Base-by-base conservation (phyloP, 1,284 basidiomycete species). In the Cutaneotrichosporon sp. region DNA sequence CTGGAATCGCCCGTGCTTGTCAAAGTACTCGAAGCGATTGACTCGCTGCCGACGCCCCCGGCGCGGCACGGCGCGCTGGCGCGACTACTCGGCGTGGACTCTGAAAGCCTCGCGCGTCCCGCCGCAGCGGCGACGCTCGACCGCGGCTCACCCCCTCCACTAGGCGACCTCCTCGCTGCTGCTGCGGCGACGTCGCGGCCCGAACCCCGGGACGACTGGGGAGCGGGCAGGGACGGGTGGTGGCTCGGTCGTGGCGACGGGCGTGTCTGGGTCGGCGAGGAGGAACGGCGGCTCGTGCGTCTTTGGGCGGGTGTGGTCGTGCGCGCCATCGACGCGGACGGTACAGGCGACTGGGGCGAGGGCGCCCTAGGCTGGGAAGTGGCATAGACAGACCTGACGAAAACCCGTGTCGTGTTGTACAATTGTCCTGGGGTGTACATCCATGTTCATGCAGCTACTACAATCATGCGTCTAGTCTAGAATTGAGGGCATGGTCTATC, bases 351-450 rank as follows among this genome's bases (percentile, higher is more conserved):
- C 2, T 70, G 66, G 67, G 68, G 67, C 10, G 35, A 59, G 35
- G 71, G 71, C 4, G 59, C 40, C 0, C 56, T 73, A 3, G 61
- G 43, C 2, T 73, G 71, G 71, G 67, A 70, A 49, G 59, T 71
- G 10, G 26, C 26, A 30, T 30, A 30, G 26, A 30, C 10, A 10
- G 26, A 7, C 26, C 5, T 7, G 26, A n/a, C n/a, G n/a, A n/a
- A n/a, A n/a, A n/a, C n/a, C n/a, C n/a, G 26, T 30, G 5, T 30
- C 7, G 26, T 30, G 26, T 30, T 30, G 26, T 30, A 30, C 26
- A 10, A 30, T 30, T 30, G 5, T 30, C 7, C 26, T 10, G 26
- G 26, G 5, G 26, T 30, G 10, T 30, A 30, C 26, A 30, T 30
- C 26, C 26, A 30, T 30, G 26, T 30, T 30, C 26, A 30, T 30